Conservation (phyloP, 179 eudicot genomes). For the Beta macrorhiza region DNA sequence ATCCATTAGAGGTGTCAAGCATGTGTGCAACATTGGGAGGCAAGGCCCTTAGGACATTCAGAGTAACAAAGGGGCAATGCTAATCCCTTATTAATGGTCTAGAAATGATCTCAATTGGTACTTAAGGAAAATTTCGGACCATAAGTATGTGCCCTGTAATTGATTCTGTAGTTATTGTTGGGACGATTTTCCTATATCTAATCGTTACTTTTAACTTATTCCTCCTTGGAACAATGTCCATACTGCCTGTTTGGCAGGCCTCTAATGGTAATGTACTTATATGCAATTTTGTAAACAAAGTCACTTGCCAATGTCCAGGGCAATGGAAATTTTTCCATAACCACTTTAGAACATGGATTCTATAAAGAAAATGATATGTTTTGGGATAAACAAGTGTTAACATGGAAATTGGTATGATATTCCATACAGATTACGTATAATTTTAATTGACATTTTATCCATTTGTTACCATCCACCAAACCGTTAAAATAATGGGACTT, state of each 20-base stretch:
- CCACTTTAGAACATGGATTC: no score
- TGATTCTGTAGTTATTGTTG: background rate
- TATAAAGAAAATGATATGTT: no score
- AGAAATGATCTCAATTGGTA: background rate
- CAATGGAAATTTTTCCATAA: no score
- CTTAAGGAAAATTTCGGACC: background rate
- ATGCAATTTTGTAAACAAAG: no score
- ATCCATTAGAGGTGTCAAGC: background rate
- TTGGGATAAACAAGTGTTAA: no score
- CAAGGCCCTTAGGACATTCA: background rate
- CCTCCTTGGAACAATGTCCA: background rate
- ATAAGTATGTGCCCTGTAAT: background rate
- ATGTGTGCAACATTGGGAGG: background rate
- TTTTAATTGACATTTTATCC: no score
- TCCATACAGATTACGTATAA: no score
- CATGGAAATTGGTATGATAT: no score
- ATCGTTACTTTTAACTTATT: background rate
- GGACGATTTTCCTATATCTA: background rate
- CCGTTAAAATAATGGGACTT: background rate
- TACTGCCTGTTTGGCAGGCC: background rate
- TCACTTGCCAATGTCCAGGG: no score
- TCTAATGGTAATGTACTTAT: no score
- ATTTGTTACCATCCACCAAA: no score
- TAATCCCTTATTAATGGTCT: background rate
- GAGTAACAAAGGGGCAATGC: background rate